Conservation (phyloP, 129 eudicot species). For the Saposhnikovia divaricata region DNA sequence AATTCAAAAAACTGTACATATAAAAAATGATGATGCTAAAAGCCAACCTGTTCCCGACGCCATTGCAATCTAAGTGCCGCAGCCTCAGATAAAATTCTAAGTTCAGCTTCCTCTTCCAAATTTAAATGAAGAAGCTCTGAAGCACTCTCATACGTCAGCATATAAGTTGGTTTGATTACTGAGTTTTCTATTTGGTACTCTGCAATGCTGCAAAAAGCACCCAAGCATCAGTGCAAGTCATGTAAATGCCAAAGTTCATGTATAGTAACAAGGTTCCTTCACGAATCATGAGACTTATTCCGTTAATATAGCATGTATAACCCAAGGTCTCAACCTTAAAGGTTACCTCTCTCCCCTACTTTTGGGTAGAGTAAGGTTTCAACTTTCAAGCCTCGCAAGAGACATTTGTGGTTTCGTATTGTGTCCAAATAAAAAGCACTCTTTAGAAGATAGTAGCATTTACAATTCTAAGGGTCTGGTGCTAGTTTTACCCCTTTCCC, state of each 20-base stretch:
- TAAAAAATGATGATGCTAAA: background rate
- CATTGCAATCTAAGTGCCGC: constrained; percentile 75
- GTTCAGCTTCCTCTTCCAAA: constrained; percentile 76
- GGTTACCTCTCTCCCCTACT: background rate
- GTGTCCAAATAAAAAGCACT: background rate
- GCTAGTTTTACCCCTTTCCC: background rate
- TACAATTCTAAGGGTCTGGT: background rate
- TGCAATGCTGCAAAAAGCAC: constrained; percentile 53
- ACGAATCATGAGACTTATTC: background rate
- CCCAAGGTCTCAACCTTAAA: background rate
- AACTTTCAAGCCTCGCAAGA: background rate
- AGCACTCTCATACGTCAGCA: constrained; percentile 95
- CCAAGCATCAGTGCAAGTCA: constrained; percentile 10
- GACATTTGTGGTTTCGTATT: background rate
- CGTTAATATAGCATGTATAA: background rate
- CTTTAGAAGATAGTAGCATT: background rate
- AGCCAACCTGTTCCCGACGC: constrained; percentile 77
- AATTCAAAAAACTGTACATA: background rate
- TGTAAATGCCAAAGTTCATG: background rate
- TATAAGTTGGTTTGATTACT: constrained; percentile 69
- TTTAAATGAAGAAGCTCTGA: constrained; percentile 81
- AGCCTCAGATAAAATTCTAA: constrained; percentile 77
- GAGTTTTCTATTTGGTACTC: constrained; percentile 82
- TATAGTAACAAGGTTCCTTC: background rate
- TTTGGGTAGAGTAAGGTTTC: background rate